These are phyloP conservation scores for Xylariales sp. DNA, from an alignment of 2,329 filamentous ascomycete species.

Conservation along the genomic window DNA sequence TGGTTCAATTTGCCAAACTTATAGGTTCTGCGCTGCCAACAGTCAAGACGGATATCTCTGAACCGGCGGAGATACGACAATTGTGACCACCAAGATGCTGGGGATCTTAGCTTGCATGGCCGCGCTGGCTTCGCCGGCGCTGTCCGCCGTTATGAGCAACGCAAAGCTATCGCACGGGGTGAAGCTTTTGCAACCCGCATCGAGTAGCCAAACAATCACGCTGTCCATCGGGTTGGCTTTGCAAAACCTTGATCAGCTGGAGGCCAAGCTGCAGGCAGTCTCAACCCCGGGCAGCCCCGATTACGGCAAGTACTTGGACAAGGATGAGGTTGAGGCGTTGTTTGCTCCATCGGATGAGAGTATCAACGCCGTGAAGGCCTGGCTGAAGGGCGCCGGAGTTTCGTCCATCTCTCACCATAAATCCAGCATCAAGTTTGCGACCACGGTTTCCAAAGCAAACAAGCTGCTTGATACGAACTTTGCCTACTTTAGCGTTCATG, in stretches of 20 bases:
- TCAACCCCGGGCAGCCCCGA: conserved; percentile 15
- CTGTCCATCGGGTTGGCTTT: conserved; percentile 20
- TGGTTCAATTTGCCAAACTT: too few species aligned
- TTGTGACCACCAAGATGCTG: conserved; percentile 3
- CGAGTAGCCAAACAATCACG: conserved; percentile 9
- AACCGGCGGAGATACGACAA: not conserved
- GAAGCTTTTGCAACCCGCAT: conserved; percentile 4
- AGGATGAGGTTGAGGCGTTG: conserved; percentile 14
- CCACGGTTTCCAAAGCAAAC: conserved; percentile 21
- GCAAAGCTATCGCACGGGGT: conserved; percentile 6
- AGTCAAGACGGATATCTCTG: not conserved
- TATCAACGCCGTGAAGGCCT: conserved; percentile 14
- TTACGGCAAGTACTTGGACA: conserved; percentile 18
- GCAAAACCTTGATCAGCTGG: conserved; percentile 18
- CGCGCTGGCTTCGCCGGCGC: conserved; percentile 1
- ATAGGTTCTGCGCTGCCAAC: too few species aligned
- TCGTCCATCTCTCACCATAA: conserved; percentile 10
- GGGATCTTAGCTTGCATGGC: conserved; percentile 3
- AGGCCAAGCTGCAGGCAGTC: conserved; percentile 16
- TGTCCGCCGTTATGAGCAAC: conserved; percentile 11
- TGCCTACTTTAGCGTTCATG: conserved; percentile 25
- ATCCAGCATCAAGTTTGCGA: conserved; percentile 19
- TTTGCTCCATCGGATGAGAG: conserved; percentile 15
- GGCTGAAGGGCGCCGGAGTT: conserved; percentile 16
- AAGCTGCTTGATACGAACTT: conserved; percentile 22